phyloP scores from a whole-genome alignment of 441 rosid genomes.

The Arabidopsis lyrata region DNA sequence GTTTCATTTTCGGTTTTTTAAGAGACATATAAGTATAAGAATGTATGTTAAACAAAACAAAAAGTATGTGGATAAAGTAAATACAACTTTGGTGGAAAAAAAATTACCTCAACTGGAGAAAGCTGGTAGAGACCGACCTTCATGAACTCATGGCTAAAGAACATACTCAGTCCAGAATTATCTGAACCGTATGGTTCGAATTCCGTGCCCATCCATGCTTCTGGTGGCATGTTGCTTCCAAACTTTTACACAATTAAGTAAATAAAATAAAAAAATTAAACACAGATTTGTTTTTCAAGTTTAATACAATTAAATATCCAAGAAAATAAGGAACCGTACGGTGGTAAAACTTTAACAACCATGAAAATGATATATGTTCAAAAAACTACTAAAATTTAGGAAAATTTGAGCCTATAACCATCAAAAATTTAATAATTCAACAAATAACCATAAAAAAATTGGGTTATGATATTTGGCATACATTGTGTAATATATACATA shows the following conservation, averaged over 20 bases:
- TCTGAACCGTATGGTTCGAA: constrained; percentile 40
- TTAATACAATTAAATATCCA: neutral
- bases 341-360: neutral
- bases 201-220: constrained; percentile 41
- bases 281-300: neutral
- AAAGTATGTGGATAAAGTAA: too few species aligned
- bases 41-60: too few species aligned
- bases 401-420: too few species aligned
- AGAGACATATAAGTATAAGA: too few species aligned
- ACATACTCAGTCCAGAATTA: constrained; percentile 33
- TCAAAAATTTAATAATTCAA: too few species aligned
- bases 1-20: too few species aligned
- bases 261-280: neutral
- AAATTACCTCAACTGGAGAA: constrained; percentile 48
- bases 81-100: too few species aligned
- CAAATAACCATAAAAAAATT: too few species aligned
- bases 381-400: neutral
- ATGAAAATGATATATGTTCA: neutral
- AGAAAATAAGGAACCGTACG: neutral
- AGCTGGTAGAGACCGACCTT: constrained; percentile 46
- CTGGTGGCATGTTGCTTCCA: constrained; percentile 26
- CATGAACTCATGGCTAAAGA: constrained; percentile 47
- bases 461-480: too few species aligned
- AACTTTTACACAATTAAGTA: constrained; percentile 10
- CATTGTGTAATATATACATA: too few species aligned